Base-by-base conservation (phyloP, 192 early-diverging fungal species). In the Rhizophlyctis rosea region DNA sequence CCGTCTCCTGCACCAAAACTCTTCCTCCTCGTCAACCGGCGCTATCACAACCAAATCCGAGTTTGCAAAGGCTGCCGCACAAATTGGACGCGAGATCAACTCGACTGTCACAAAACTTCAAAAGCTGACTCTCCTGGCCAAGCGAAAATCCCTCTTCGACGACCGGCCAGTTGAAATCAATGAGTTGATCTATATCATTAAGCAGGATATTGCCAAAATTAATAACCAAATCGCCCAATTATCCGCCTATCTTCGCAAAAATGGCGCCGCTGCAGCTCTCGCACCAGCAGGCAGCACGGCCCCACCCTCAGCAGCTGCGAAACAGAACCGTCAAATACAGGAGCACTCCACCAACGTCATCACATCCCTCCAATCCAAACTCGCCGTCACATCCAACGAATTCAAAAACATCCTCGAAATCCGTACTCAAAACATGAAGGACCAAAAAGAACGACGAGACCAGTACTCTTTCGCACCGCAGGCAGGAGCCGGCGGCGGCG, bases 371-470 rank as follows among this genome's bases (percentile, higher is more conserved):
- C 94, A 98, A 76, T 89, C 92, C 32, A 91, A 87, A 74, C 78
- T 99, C 47, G 95, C 94, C 0, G 86, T 76, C 58, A 96, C 96
- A 9, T 91, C 88, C 5, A 88, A 86, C 49, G 85, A 82, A 27
- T 99, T 99, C 68, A 98, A 96, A 68, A 87, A 92, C 62, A 90
- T 99, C 7, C 76, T 99, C n/a, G 94, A 99, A 69, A 83, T 98
- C 34, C 82, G 97, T 24, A 97, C 92, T 4, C 74, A 92, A 74
- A 98, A 98, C 73, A 88, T 99, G 83, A 94, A 92, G 78, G 91
- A 91, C 39, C 86, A 93, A 53, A 95, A 94, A 52, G 79, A 72
- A 34, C 80, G 96, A 53, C 77, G 88, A 47, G 95, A 99, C 48
- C 93, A 99, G 75, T 98, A 97, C 69, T 72, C 73, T 76, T 94